Percentiles rank a stretch among this genome's conserved stretches.
Conservation (phyloP, 345 rosid genomes). For the Gossypium longicalyx region DNA sequence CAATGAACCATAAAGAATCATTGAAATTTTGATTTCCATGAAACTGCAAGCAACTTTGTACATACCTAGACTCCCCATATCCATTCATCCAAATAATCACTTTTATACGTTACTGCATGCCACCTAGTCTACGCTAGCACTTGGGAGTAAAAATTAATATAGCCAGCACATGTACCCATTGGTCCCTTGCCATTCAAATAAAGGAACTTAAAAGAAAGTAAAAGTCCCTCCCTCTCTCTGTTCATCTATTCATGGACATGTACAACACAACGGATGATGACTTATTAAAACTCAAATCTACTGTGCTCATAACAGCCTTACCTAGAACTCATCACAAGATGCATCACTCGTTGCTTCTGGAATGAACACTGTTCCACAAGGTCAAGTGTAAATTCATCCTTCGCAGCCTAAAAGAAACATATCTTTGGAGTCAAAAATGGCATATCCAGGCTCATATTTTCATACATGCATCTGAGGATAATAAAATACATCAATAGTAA, state of each 20-base stretch:
- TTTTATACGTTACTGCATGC: background rate
- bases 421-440: background rate
- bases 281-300: background rate
- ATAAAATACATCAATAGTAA: background rate
- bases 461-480: conserved; percentile 8
- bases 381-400: conserved; percentile 94
- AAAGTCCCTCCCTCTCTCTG: background rate
- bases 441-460: conserved; percentile 1
- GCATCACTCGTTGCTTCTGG: conserved; percentile 94
- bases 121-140: background rate
- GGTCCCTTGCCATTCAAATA: background rate
- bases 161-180: background rate
- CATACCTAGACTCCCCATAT: background rate
- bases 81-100: background rate
- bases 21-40: background rate
- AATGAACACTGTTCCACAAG: conserved; percentile 98
- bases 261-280: background rate
- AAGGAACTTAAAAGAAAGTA: background rate
- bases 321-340: conserved; percentile 87
- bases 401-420: conserved; percentile 58
- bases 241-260: background rate
- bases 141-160: background rate
- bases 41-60: background rate
- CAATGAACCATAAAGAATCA: background rate
- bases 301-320: conserved; percentile 24